Evolutionary conservation across 139 green algal genomes (phyloP), one percentile per base, ranked within the genome.

Genomic region (Tetratostichococcus sp.): DNA sequence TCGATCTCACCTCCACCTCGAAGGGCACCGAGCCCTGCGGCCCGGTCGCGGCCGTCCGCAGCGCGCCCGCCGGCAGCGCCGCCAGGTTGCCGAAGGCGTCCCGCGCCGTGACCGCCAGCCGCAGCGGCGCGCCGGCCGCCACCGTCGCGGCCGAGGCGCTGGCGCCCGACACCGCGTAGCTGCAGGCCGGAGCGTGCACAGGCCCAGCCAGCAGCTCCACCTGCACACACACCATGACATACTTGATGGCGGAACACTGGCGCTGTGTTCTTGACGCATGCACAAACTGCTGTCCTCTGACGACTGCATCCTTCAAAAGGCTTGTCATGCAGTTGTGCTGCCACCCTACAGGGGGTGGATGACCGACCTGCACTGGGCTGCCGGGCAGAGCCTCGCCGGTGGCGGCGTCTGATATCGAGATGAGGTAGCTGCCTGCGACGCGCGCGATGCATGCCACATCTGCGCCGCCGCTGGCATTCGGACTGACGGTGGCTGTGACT

Each of bases 81-180:
- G 31, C 71, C 26, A 57, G 35, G 43, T 75, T 75, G 28, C 71
- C 43, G 50, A 35, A 75, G 30, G 28, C 42, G 30, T 75, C 71
- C 14, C 71, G 71, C 30, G 71, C 57, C 0, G 57, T 50, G 0
- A 75, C n/a, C 42, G 50, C 57, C 6, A 75, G 50, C 71, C 31
- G 31, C 28, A 75, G 35, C 23, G 50, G 35, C 71, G 65, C 42
- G 30, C 71, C 71, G 11, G 71, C 71, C 16, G 28, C 33, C 30
- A 75, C 57, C n/a, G 31, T 39, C 16, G 71, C 42, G 43, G 19
- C 30, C n/a, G 35, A 30, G 26, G 26, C 71, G 16, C 28, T 66
- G 6, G 57, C 30, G 30, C 71, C 71, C 30, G 30, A n/a, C 16
- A 66, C 71, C 5, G 34, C 34, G 39, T 35, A 74, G 35, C 35